phyloP scores from a whole-genome alignment of 2,329 filamentous ascomycete genomes.

The Sclerotinia borealis region DNA sequence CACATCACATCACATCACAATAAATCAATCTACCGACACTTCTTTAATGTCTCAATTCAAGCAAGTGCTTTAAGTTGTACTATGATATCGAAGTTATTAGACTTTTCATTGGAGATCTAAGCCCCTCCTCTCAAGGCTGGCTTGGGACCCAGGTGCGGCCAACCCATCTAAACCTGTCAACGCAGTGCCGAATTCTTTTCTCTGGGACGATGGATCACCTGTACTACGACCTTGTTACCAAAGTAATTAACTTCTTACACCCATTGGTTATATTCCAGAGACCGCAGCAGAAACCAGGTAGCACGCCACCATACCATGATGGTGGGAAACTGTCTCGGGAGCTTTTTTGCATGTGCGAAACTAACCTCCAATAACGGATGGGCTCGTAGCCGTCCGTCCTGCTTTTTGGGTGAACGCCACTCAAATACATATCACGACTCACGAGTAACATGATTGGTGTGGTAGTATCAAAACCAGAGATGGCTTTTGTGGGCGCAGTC shows the following conservation, averaged over 20 bases:
- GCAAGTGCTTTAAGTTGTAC: background rate
- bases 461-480: background rate
- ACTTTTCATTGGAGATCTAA: background rate
- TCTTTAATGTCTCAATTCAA: background rate
- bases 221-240: conserved; percentile 4
- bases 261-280: background rate
- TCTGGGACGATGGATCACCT: background rate
- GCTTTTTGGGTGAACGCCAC: background rate
- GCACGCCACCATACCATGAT: conserved; percentile 1
- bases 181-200: background rate
- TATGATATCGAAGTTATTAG: background rate
- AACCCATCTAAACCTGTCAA: conserved; percentile 3
- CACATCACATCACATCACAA: background rate
- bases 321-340: conserved; percentile 5
- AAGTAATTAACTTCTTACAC: background rate
- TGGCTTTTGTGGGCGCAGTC: background rate
- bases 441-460: conserved; percentile 1
- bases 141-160: background rate
- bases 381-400: background rate
- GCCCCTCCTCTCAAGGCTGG: background rate
- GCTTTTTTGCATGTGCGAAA: background rate
- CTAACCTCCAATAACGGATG: background rate
- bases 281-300: background rate
- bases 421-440: conserved; percentile 9
- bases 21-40: background rate